Base-by-base conservation (phyloP, 805 yeast genomes). In the Priceomyces castillae region DNA sequence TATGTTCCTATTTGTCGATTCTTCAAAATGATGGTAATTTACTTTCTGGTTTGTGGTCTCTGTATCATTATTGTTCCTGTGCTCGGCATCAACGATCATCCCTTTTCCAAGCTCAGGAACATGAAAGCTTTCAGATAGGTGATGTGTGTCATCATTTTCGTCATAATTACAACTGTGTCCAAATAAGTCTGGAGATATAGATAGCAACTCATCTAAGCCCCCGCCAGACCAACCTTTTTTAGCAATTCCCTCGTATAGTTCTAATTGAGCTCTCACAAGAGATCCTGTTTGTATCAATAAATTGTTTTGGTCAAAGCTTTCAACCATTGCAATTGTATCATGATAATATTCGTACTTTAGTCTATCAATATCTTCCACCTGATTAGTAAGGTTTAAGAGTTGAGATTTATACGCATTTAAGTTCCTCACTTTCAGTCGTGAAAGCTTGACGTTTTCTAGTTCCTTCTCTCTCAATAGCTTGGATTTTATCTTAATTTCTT, bases 161-260 rank as follows among this genome's bases (percentile, higher is more conserved):
- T 28, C 31, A 28, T 11, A 28, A n/a, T 28, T 10, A n/a, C 10
- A 10, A 11, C 15, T 28, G 10, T 10, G 31, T 5, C 31, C 31
- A 44, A 64, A 62, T 18, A 64, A 43, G 58, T 85, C 94, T 1
- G 85, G 84, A 30, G 86, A 80, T 26, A 75, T 69, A 1, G 79
- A 69, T 18, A 86, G 66, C 41, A 86, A 65, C 19, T 77, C 82
- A 56, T 88, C 96, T 26, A 89, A 65, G 0, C 96, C 96, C 20
- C 92, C 94, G 11, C 95, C 96, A 3, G 84, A 76, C 87, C 90
- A 83, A 3, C 95, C 94, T 57, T 89, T 89, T 44, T 80, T 73
- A 0, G 95, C 95, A 17, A 89, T 80, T 20, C 85, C 83, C 54
- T 86, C 95, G 52, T 79, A 81, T 15, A 88, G 80, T 53, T 87